Evolutionary conservation across 306 rosid species (phyloP), one percentile per base, ranked within the genome.

Genomic region (Carpinus viminea): DNA sequence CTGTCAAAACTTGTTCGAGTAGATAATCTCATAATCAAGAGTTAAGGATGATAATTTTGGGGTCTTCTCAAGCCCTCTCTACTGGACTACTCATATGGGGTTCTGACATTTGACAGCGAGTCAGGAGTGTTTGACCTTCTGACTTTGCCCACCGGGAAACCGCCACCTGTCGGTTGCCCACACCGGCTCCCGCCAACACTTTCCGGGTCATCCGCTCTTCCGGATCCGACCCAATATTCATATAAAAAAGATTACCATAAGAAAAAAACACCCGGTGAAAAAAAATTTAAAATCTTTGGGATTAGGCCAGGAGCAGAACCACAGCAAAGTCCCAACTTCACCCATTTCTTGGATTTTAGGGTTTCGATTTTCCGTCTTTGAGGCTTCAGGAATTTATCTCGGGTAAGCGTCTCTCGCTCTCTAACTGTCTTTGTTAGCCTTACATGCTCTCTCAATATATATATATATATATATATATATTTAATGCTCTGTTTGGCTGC

Each of bases 401-500:
- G 26, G 83, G 93, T 90, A 79, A 80, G 85, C 9, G 24, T 72
- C 71, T 51, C 72, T 73, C 74, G 36, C 47, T 16, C 41, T 77
- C 34, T 73, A 70, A 21, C 43, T 80, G 72, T 69, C 45, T 18
- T n/a, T 3, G 41, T 65, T 26, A 36, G 41, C n/a, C 41, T 64
- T 20, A 0, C 7, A 1, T 75, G 34, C 9, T 1, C 15, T 61
- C 7, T 76, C 64, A 21, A 24, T 53, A 74, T n/a, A 8, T 24
- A 20, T 78, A 38, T 38, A 38, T 38, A 38, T 38, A 38, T 38
- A n/a, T n/a, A n/a, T n/a, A n/a, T n/a, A 36, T 36, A 2, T 0
- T 2, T 47, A 52, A 8, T 83, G 62, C 47, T 72, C 71, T 62
- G 73, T 78, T 76, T 84, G 78, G 38, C 64, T 73, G 57, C 78